A percentile compares a stretch with the other conserved stretches of the same genome.
These are phyloP conservation scores for Azolla pinnata DNA, from an alignment of 75 land plant species.

Conservation along the genomic window DNA sequence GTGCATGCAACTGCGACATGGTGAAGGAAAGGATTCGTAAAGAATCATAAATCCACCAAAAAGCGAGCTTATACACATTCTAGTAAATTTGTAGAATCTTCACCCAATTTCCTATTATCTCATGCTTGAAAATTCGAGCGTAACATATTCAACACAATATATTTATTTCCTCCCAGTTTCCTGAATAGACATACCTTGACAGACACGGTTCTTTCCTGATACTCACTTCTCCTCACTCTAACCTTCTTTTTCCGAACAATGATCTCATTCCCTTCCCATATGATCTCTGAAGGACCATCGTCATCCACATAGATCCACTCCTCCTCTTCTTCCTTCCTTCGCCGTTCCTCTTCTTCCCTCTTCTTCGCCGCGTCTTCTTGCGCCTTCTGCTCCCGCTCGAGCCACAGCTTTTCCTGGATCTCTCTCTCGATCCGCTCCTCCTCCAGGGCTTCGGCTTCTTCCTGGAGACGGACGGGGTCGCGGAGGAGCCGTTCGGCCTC, in stretches of 20 bases:
- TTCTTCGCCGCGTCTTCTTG: conserved; percentile 27
- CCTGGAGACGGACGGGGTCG: conserved; percentile 46
- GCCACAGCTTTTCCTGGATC: conserved; percentile 61
- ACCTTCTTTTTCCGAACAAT: conserved; percentile 68
- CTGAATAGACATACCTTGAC: too few species aligned
- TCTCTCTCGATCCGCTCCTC: conserved; percentile 47
- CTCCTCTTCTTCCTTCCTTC: conserved; percentile 40
- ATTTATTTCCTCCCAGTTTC: too few species aligned
- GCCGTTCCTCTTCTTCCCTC: conserved; percentile 29
- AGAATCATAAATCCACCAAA: too few species aligned
- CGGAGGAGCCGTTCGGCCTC: conserved; percentile 38
- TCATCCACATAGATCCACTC: conserved; percentile 79
- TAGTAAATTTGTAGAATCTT: too few species aligned
- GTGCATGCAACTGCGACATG: too few species aligned
- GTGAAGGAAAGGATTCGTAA: too few species aligned
- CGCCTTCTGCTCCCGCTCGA: conserved; percentile 36
- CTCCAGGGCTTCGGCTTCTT: conserved; percentile 41
- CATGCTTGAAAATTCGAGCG: too few species aligned
- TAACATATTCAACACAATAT: too few species aligned
- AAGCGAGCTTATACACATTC: too few species aligned
- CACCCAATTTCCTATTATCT: too few species aligned
- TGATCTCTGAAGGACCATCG: conserved; percentile 93
- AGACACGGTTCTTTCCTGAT: neutral
- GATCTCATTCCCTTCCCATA: conserved; percentile 97
- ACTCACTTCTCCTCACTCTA: conserved; percentile 37